phyloP scores from a whole-genome alignment of 73 alveolate genomes.

The Symbiodinium pilosum region DNA sequence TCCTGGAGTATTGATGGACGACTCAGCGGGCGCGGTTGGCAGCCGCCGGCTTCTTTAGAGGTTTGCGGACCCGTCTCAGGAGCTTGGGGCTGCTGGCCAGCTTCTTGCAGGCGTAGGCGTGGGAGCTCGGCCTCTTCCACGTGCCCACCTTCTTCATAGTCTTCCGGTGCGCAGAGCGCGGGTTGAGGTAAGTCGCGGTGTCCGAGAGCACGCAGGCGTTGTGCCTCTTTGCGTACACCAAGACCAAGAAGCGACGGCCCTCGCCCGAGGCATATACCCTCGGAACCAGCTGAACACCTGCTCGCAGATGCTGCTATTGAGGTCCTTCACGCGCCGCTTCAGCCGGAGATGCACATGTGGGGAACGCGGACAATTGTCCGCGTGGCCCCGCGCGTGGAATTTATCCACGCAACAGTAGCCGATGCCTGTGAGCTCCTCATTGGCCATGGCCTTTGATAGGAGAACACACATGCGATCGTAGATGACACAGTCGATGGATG shows the following conservation, averaged over 20 bases:
- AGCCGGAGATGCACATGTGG: background rate
- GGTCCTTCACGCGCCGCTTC: background rate
- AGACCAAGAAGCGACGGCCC: background rate
- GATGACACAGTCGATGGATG: background rate
- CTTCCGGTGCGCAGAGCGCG: background rate
- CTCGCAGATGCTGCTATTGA: background rate
- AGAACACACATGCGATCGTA: background rate
- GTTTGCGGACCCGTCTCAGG: too few relatives aligned
- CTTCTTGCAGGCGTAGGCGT: background rate
- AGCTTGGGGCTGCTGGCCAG: too few relatives aligned
- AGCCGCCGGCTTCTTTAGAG: too few relatives aligned
- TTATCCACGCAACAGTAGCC: conserved; percentile 15
- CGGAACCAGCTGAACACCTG: conserved; percentile 14
- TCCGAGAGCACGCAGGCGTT: background rate
- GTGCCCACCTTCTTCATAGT: background rate
- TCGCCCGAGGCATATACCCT: background rate
- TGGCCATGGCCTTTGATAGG: background rate
- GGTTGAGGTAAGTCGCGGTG: background rate
- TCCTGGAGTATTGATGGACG: too few relatives aligned
- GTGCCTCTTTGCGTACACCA: conserved; percentile 7
- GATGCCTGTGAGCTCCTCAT: background rate
- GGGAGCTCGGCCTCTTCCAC: background rate
- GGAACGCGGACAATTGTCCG: background rate
- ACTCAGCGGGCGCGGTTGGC: too few relatives aligned
- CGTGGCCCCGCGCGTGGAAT: conserved; percentile 8